phyloP scores from a whole-genome alignment of 345 rosid genomes.

The Isatis tinctoria region DNA sequence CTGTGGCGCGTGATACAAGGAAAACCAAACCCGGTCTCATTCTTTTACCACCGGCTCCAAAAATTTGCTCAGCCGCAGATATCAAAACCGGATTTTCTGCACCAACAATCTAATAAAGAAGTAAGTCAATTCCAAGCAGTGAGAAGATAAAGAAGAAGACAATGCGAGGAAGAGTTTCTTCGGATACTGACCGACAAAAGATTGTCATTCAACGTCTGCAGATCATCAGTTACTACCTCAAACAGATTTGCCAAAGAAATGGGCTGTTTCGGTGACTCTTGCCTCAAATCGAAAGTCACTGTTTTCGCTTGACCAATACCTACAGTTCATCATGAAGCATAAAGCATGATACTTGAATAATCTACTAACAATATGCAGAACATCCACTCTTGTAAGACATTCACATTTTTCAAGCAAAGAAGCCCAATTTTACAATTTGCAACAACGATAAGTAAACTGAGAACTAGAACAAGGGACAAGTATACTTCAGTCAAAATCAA shows the following conservation, averaged over 20 bases:
- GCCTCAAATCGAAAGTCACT: constrained; percentile 45
- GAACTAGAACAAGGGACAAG: not conserved
- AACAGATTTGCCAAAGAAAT: constrained; percentile 56
- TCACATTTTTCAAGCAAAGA: not conserved
- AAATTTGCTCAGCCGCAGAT: constrained; percentile 97
- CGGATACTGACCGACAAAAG: constrained; percentile 69
- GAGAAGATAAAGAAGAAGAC: not conserved
- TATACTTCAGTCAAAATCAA: too few relatives aligned
- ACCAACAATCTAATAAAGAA: constrained; percentile 79
- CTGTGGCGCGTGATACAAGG: constrained; percentile 89
- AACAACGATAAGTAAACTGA: not conserved
- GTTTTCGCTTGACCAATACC: constrained; percentile 50
- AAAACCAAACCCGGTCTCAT: constrained; percentile 95
- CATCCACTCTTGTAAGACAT: not conserved
- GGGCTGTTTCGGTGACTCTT: constrained; percentile 39
- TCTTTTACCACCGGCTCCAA: constrained; percentile 98
- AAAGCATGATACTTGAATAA: not conserved
- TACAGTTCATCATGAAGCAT: constrained; percentile 9
- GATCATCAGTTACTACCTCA: constrained; percentile 83
- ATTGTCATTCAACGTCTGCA: constrained; percentile 71
- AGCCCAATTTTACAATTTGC: not conserved
- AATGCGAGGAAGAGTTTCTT: not conserved
- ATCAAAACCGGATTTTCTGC: constrained; percentile 91
- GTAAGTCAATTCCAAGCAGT: not conserved
- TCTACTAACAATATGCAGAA: not conserved